Evolutionary conservation across 2,329 filamentous ascomycete genomes (phyloP), one percentile per base, ranked within the genome.

Genomic region (Hyphodiscus sp.): DNA sequence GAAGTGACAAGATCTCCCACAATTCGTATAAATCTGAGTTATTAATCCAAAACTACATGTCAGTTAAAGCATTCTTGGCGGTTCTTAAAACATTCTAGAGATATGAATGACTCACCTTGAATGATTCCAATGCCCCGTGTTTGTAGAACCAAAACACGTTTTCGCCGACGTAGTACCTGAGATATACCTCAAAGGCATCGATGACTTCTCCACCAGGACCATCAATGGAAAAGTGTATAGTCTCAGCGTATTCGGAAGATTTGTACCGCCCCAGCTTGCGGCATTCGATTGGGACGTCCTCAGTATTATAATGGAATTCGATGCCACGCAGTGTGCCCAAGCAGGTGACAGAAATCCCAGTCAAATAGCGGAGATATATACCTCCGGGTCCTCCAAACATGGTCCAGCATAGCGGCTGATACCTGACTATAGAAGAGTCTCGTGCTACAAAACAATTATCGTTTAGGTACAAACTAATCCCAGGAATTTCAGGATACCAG

Each of bases 21-120:
- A n/a, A n/a, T n/a, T n/a, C n/a, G n/a, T n/a, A n/a, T n/a, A n/a
- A n/a, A n/a, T n/a, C n/a, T n/a, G n/a, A n/a, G n/a, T n/a, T n/a
- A n/a, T n/a, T n/a, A n/a, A n/a, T n/a, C n/a, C n/a, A n/a, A n/a
- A n/a, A n/a, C n/a, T n/a, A n/a, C n/a, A n/a, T n/a, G n/a, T n/a
- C n/a, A n/a, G n/a, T n/a, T n/a, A n/a, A n/a, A n/a, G n/a, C n/a
- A n/a, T n/a, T n/a, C n/a, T n/a, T n/a, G n/a, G n/a, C n/a, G n/a
- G n/a, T n/a, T n/a, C n/a, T n/a, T n/a, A n/a, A n/a, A n/a, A 42
- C 33, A 50, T 50, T 50, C 41, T 50, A 26, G 33, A 50, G 47
- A 51, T 51, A 51, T 30, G 49, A 51, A 45, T 47, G 29, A 51
- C 49, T 51, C 26, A 41, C 49, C 49, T 51, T 51, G 49, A 51